Base-by-base conservation (phyloP, 2,329 filamentous ascomycete genomes). In the Trichothecium sympodiale region DNA sequence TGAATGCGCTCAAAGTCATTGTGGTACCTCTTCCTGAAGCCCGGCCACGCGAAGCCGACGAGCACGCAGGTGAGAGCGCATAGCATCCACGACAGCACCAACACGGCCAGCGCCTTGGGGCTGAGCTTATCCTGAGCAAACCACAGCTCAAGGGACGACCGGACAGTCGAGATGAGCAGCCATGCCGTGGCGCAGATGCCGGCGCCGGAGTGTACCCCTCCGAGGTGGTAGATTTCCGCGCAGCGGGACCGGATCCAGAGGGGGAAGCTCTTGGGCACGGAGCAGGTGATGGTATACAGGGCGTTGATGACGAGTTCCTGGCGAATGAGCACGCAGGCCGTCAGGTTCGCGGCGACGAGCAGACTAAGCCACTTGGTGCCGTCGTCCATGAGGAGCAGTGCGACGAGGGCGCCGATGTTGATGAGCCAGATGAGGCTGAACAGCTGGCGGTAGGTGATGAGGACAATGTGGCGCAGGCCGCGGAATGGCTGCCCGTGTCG, bases 1-100 rank as follows among this genome's bases (percentile, higher is more conserved):
- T 87, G 83, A 32, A 71, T 70, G 33, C 72, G 57, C 58, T 87
- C 83, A 50, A 85, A 87, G 38, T 67, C 55, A 55, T 87, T 71
- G 59, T 87, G 82, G 42, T 68, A 64, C 32, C 63, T 68, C 44
- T 66, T 62, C 16, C 83, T 74, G 44, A 86, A 64, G 8, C 55
- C 52, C 3, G 83, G 82, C 51, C 79, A 69, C 2, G 83, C 77
- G 35, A 76, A 71, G 32, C 62, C 57, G 34, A 82, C 64, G 48
- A 86, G 79, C 28, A 61, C 48, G 37, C 72, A 47, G 44, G 83
- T 64, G 34, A 84, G 61, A 2, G 60, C 51, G 31, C 74, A 61
- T 29, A 83, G 64, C 29, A 77, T 49, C 48, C 72, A 79, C 10
- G 73, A 69, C 17, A 82, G 53, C 10, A 67, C 60, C 25, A 59